Conservation (phyloP, 257 asterid genomes). For the Capsicum pubescens region DNA sequence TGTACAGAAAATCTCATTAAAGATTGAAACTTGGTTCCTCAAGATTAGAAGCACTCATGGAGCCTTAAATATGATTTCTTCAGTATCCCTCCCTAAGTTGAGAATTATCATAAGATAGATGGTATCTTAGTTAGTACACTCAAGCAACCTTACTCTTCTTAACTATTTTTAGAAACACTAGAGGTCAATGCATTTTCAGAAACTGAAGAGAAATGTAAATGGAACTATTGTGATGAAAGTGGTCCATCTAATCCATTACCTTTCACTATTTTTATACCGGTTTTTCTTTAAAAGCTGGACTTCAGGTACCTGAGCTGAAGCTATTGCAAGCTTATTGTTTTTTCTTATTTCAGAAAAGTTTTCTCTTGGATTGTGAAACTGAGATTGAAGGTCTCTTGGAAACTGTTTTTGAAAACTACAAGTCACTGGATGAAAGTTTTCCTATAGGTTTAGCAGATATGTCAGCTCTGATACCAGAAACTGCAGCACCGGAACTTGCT, state of each 20-base stretch:
- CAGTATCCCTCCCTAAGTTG: background rate
- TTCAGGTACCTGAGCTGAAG: constrained; percentile 10
- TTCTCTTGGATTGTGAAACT: constrained; percentile 83
- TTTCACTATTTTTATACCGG: background rate
- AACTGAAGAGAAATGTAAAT: background rate
- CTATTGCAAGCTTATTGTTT: background rate
- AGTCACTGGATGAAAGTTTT: constrained; percentile 75
- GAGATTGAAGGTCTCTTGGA: constrained; percentile 86
- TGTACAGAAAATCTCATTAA: too few relatives aligned
- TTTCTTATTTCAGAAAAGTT: constrained; percentile 69
- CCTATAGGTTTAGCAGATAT: constrained; percentile 74
- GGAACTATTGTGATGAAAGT: background rate
- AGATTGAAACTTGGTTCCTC: too few relatives aligned
- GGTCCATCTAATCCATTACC: background rate
- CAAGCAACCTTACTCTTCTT: constrained; percentile 12
- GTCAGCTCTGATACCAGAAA: constrained; percentile 62
- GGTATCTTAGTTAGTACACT: too few relatives aligned
- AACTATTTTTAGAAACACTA: background rate
- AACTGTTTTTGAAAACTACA: constrained; percentile 82
- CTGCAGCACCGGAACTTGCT: constrained; percentile 79
- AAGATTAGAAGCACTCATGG: background rate
- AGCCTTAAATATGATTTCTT: background rate
- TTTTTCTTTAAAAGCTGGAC: background rate
- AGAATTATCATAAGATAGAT: background rate
- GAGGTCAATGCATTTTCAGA: constrained; percentile 3